Evolutionary conservation across 495 filamentous ascomycete genomes (phyloP).

Genomic region (Xylaria intraflava): DNA sequence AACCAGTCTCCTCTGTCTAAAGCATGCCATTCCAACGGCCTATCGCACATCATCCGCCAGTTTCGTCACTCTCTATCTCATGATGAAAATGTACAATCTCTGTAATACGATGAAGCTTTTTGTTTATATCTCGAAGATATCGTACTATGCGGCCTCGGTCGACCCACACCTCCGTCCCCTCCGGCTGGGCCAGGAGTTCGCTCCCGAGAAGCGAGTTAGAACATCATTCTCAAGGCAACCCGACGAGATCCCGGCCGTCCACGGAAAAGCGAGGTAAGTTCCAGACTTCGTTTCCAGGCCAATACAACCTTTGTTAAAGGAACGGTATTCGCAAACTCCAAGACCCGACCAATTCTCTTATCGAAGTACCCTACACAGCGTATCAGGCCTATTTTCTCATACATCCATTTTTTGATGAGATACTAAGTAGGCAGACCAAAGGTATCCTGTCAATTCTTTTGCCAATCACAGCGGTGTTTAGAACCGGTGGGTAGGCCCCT

Average conservation of each 20-base stretch:
- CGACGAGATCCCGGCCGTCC: constrained; percentile 46
- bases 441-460: constrained; percentile 64
- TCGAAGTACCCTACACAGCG: constrained; percentile 66
- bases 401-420: constrained; percentile 53
- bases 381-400: constrained; percentile 51
- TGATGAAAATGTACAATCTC: constrained; percentile 48
- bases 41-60: constrained; percentile 36
- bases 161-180: constrained; percentile 51
- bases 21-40: constrained; percentile 41
- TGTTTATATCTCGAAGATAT: constrained; percentile 56
- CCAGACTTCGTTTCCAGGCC: constrained; percentile 21
- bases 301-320: constrained; percentile 32
- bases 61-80: constrained; percentile 50
- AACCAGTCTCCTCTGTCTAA: constrained; percentile 15
- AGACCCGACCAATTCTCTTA: constrained; percentile 50
- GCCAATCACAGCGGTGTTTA: constrained; percentile 59
- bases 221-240: constrained; percentile 59
- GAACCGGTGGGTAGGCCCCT: constrained; percentile 21
- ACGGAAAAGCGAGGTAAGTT: constrained; percentile 20
- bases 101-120: constrained; percentile 41
- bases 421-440: constrained; percentile 56
- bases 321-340: constrained; percentile 47
- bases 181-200: constrained; percentile 53
- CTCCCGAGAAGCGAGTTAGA: constrained; percentile 54
- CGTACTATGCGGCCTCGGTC: constrained; percentile 47